Evolutionary conservation across 2,329 filamentous ascomycete genomes (phyloP), one percentile per base, ranked within the genome.

Genomic region (Coniochaeta sp.): DNA sequence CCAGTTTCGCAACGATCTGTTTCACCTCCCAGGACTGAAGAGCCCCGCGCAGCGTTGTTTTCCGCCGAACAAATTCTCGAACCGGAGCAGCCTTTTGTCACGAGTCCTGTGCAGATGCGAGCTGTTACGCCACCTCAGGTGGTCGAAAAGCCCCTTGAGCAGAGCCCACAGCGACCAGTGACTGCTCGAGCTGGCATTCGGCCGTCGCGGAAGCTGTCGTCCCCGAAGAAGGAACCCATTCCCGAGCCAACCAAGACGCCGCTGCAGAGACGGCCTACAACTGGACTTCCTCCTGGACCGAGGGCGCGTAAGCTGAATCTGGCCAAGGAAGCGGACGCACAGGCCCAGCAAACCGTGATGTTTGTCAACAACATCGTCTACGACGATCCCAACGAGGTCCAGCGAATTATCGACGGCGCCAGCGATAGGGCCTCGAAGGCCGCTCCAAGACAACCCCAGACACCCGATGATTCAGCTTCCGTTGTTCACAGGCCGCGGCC

Each of bases 291-390:
- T 1, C 67, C 67, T 2, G 77, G 78, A 47, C 76, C 77, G 3
- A 67, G 69, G 30, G 66, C 72, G 5, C 64, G 65, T 51, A 65
- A 66, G 10, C 57, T 70, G 38, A 67, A 62, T 14, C 51, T 64
- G 3, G 54, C 58, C 13, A 58, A 63, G 26, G 68, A 68, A 12
- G 56, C 58, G 7, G 20, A 54, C 2, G 57, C 56, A 53, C 59
- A 58, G 51, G 69, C 65, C 50, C 65, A 74, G 22, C 71, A 75
- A 53, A 81, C 74, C 4, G 71, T 81, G 45, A 75, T 82, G 72
- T 74, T 80, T 51, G 63, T 82, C 48, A 82, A 80, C 53, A 71
- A 76, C 48, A 79, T 81, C 51, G 69, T 77, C 31, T 81, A 81
- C 55, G 68, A 81, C 51, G 69, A 83, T 52, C 77, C 79, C 1